Evolutionary conservation across 2,329 filamentous ascomycete genomes (phyloP), one percentile per base, ranked within the genome.

Genomic region (Diaporthe citriasiana): DNA sequence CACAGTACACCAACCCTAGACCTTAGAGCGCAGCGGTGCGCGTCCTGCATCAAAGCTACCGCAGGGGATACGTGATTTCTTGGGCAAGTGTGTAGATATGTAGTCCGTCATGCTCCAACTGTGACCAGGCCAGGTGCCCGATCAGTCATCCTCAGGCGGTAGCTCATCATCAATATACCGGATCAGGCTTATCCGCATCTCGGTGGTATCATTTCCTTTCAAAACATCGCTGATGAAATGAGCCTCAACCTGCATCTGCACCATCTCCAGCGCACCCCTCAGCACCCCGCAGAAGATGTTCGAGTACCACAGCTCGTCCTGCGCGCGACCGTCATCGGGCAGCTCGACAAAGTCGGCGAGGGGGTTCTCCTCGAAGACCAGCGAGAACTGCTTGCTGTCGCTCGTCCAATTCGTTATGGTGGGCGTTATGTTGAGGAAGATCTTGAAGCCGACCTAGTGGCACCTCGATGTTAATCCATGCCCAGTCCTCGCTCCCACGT

Each of bases 171-270:
- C 97, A 78, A 99, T 97, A 82, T 97, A 98, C 79, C 96, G 90
- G 79, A 98, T 90, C 79, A 99, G 85, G 38, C 94, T 94, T 80
- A 99, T 93, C 80, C 96, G 90, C 94, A 99, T 98, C 87, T 99
- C 97, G 0, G 97, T 99, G 25, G 94, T 96, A 82, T 99, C 97
- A 80, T 98, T 96, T 4, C 97, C 97, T 73, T 95, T 91, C 75
- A 99, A 87, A 42, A 98, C 90, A 82, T 99, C 97, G 82, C 94
- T 98, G 80, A 97, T 93, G 82, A 98, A 99, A 81, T 97, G 95
- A 60, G 95, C 95, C 82, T 99, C 96, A 5, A 98, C 95, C 84
- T 98, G 97, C 95, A 98, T 98, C 89, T 98, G 96, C 80, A 98
- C 96, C 97, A 99, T 99, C 84, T 99, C 97, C 74, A 99, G 84